Base-by-base conservation (phyloP, 2,329 filamentous ascomycete genomes). In the Aschersonia sp. region DNA sequence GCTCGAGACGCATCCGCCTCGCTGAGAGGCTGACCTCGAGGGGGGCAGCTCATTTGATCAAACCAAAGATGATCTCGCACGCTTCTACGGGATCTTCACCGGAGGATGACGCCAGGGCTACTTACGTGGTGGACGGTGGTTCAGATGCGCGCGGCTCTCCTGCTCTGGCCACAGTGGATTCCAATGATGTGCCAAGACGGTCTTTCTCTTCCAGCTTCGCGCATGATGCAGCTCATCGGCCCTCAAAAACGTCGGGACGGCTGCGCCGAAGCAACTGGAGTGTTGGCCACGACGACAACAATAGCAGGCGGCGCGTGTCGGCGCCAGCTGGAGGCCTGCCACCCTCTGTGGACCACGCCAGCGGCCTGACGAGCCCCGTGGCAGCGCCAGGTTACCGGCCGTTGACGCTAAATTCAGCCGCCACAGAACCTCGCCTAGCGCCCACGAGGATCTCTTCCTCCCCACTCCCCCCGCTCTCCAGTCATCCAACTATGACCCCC, bases 121-220 rank as follows among this genome's bases (percentile, higher is more conserved):
- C 8, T 12, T 9, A 39, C 35, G 35, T 39, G 35, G 35, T 4
- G 9, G 9, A 11, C 10, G 9, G 40, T 42, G 40, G 4, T 14
- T n/a, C 6, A 42, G 40, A 42, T 22, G 22, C 22, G 22, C 22
- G 22, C 22, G 22, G 22, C 22, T 22, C 22, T 22, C 22, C 22
- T 22, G 22, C 22, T 22, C 22, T 22, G 22, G 22, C 22, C 22
- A 22, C 70, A 39, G 61, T 43, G 6, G 35, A 10, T 12, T 41
- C 61, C 31, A 41, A 45, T n/a, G 40, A 30, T 14, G 68, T 68
- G 2, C 67, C 67, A 47, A 70, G 22, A 22, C 22, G 73, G 50
- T 79, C 78, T 12, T 64, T 76, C 30, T 81, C 79, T 12, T 73
- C 78, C 68, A 75, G 78, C 47, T 76, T 82, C 50, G 68, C 68